Base-by-base conservation (phyloP, 78 protist species). In the Guillardia theta region DNA sequence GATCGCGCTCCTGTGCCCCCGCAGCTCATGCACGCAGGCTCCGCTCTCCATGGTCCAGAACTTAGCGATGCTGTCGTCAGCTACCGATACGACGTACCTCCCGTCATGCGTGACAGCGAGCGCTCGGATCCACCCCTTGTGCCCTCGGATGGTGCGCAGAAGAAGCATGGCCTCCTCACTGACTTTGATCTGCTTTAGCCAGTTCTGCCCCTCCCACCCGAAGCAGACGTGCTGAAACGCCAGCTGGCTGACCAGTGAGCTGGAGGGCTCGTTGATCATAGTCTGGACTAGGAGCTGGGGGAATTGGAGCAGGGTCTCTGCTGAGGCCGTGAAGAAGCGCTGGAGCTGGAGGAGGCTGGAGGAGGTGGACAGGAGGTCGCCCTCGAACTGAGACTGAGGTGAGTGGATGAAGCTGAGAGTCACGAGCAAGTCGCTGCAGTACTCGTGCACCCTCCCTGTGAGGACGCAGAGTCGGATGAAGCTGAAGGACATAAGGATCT, bases 41-140 rank as follows among this genome's bases (percentile, higher is more conserved):
- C 83, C 83, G 41, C 45, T 70, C 21, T 70, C 83, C 6, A 24
- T 43, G 27, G 9, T 43, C 83, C 83, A 70, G 83, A 70, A 70
- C 83, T 43, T 24, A 3, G 83, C 83, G 21, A 43, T 70, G 4
- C 41, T 12, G 22, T 70, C 83, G 83, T 70, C 83, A 0, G 83
- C 83, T 1, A 36, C 83, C 36, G 83, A 70, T 1, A 70, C 83
- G 41, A 70, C 12, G 41, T 70, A 70, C 22, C 36, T 70, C 46
- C 45, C 33, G 6, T 70, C 83, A 15, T 12, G 3, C 41, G 83
- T 70, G 41, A 70, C 83, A 33, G 83, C 83, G 21, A 70, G 41
- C 41, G 83, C 33, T 1, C 83, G 83, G 41, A 70, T 70, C 83
- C 83, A 70, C 27, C 83, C 83, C 83, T 70, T 70, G 41, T 70